Evolutionary conservation across 805 yeast genomes (phyloP), one percentile per base, ranked within the genome.

Genomic region (Candida insectalens): DNA sequence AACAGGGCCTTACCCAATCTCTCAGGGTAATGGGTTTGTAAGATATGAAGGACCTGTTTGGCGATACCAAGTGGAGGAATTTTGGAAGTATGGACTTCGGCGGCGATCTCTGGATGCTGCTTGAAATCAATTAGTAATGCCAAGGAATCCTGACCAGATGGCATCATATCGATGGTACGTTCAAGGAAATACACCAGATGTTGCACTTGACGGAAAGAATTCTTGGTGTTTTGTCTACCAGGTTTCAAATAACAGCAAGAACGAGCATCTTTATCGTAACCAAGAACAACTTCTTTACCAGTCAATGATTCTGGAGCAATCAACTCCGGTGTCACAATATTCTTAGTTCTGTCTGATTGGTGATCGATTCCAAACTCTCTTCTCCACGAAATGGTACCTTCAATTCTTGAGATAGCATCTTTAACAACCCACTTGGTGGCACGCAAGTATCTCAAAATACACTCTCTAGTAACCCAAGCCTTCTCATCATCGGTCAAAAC

Each of bases 1-100:
- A 92, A 66, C 31, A 88, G 66, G 0, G 96, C 96, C 52, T 79
- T 81, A 26, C 99, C 99, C 39, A 92, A 67, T 49, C 99, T 73
- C 56, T 92, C 99, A 4, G 98, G 98, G 55, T 92, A 92, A 58
- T 92, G 99, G 9, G 94, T 87, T 60, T 92, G 99, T 47, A 92
- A 65, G 53, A 92, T 92, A 55, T 82, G 84, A 44, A 92, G 67
- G 21, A 89, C 97, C 59, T 87, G 95, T 53, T 88, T 79, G 23
- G 96, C 96, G 13, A 77, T 82, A 33, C 81, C 70, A 28, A 89
- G 65, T 2, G 95, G 85, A n/a, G 97, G 97, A 36, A 85, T 74
- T 51, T 82, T 84, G 37, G 80, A 71, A 21, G 73, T 62, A 36
- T 61, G 65, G 34, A 63, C 76, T 54, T 67, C 67, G 22, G 61